Evolutionary conservation across 1,284 basidiomycete species (phyloP), one percentile per base, ranked within the genome.

Genomic region (Puccinia novopanici): DNA sequence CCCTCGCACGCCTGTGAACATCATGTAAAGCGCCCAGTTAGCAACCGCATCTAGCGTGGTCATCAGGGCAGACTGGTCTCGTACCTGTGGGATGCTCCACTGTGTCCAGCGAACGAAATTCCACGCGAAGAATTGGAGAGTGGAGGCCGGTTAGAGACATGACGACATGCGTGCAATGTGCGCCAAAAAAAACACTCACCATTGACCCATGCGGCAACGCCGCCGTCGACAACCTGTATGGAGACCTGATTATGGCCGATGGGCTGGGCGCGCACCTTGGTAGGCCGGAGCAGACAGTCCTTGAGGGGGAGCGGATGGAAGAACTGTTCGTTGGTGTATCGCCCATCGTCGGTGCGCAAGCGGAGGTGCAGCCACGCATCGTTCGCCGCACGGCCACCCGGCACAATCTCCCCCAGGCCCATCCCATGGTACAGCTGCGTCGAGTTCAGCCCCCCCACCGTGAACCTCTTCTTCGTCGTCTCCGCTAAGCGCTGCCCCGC

Each of bases 351-450:
- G 59, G 57, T 75, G 19, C 19, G 48, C 45, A 89, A 59, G 82
- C 89, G 89, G 81, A 90, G 84, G 71, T 88, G 83, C 84, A 90
- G 83, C 87, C 88, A 90, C 6, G 89, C 88, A 57, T 90, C 88
- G 1, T 86, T 84, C 17, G 85, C 84, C 3, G 87, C 84, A 59
- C 84, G 84, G 0, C 88, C 88, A 0, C 83, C 68, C 0, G 89
- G 90, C 15, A 82, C 61, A n/a, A 80, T 80, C 12, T 59, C 42
- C n/a, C 63, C 30, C 17, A 77, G 15, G n/a, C 65, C 72, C 22
- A 85, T 83, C 4, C 84, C 85, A 67, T 86, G 83, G 61, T 87
- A 87, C 6, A 90, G 82, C 22, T 88, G 81, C 48, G 89, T 88
- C 79, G 89, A 89, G 82, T 90, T 89, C 75, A 90, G 84, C 34